These are phyloP conservation scores for Colletotrichum sp. DNA, from an alignment of 2,329 filamentous ascomycete genomes.

Conservation along the genomic window DNA sequence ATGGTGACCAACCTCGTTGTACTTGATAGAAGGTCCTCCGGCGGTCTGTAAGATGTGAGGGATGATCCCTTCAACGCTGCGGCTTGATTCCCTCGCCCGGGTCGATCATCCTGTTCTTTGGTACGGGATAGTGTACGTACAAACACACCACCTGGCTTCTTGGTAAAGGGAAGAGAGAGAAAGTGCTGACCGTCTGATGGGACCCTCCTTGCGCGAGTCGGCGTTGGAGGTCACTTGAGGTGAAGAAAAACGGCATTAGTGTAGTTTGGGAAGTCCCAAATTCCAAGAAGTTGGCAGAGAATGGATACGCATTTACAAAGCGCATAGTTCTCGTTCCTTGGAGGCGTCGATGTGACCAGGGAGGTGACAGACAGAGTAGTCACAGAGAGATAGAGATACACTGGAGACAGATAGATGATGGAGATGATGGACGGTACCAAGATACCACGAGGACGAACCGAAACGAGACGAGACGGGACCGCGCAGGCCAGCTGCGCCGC, in stretches of 20 bases:
- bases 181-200: neutral
- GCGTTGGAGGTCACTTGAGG: neutral
- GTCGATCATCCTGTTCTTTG: neutral
- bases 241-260: neutral
- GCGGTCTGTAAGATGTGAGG: neutral
- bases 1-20: neutral
- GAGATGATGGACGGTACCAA: neutral
- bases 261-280: neutral
- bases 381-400: neutral
- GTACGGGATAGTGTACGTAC: neutral
- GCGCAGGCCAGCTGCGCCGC: neutral
- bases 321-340: neutral
- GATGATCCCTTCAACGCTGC: conserved; percentile 3
- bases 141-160: neutral
- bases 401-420: neutral
- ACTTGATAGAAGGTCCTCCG: neutral
- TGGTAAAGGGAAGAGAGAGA: neutral
- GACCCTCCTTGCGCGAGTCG: neutral
- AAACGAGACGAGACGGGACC: neutral
- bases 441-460: neutral
- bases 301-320: neutral
- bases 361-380: neutral
- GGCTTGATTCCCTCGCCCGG: neutral
- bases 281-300: neutral
- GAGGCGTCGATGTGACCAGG: neutral